Conservation (phyloP, 1,284 basidiomycete genomes). For the Austropuccinia psidii region DNA sequence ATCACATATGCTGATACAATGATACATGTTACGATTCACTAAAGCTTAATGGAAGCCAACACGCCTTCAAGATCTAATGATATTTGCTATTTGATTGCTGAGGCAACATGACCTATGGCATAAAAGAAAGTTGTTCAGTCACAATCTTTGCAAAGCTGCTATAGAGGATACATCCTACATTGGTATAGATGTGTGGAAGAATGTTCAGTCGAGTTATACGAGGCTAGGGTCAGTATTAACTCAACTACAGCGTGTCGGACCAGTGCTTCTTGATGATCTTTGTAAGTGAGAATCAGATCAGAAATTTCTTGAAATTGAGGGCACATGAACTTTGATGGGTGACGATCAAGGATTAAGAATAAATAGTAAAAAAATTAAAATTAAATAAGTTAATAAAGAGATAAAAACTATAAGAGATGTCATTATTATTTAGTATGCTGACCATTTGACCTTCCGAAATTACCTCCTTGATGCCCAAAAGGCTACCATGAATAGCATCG, state of each 20-base stretch:
- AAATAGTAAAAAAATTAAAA: too few species aligned
- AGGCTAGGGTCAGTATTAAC: conserved; percentile 85
- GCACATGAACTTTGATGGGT: conserved; percentile 71
- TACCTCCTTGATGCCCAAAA: conserved; percentile 85
- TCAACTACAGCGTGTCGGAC: conserved; percentile 89
- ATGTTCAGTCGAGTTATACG: conserved; percentile 85
- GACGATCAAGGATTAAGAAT: neutral
- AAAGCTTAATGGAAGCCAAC: conserved; percentile 82
- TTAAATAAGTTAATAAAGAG: too few species aligned
- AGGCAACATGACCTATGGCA: conserved; percentile 90
- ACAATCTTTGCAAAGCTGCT: conserved; percentile 76
- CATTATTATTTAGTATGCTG: conserved; percentile 40
- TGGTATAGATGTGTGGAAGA: conserved; percentile 79
- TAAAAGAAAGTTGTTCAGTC: conserved; percentile 90
- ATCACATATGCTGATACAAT: conserved; percentile 94
- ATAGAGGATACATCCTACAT: conserved; percentile 79
- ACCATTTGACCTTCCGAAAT: conserved; percentile 89
- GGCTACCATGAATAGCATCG: conserved; percentile 84
- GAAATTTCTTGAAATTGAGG: conserved; percentile 81
- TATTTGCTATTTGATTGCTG: conserved; percentile 87
- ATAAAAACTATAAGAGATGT: neutral
- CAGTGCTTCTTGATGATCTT: conserved; percentile 73
- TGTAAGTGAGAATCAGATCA: conserved; percentile 81
- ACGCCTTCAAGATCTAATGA: conserved; percentile 89
- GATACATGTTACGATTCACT: conserved; percentile 81